Conservation (phyloP, 2,329 filamentous ascomycete species). For the Elsinoe batatas region DNA sequence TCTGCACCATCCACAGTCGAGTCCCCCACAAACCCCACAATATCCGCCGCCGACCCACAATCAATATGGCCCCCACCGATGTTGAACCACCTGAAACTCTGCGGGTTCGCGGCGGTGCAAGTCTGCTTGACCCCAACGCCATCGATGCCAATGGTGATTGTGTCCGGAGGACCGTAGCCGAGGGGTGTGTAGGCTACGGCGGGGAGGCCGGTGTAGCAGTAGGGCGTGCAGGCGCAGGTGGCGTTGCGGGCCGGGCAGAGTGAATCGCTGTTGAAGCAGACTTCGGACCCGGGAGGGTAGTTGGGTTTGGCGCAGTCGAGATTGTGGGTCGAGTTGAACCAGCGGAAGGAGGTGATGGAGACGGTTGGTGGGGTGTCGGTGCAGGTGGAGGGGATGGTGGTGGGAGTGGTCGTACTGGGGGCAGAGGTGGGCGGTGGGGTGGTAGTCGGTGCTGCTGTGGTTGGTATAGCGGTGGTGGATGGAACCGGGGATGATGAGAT, state of each 20-base stretch:
- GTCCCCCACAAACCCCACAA: slow-evolving; percentile 8
- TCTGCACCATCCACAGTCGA: not conserved
- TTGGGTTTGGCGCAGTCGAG: slow-evolving; percentile 11
- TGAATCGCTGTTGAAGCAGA: slow-evolving; percentile 6
- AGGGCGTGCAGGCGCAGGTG: slow-evolving; percentile 8
- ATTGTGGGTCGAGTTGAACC: slow-evolving; percentile 12
- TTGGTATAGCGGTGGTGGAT: not conserved
- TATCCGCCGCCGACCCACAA: slow-evolving; percentile 9
- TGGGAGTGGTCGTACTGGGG: not conserved
- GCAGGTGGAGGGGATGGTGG: not conserved
- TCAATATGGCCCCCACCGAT: slow-evolving; percentile 4
- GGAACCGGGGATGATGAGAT: not conserved
- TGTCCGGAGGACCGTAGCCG: slow-evolving; percentile 11
- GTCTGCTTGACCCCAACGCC: not conserved
- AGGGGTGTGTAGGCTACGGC: slow-evolving; percentile 6
- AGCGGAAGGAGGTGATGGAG: slow-evolving; percentile 10
- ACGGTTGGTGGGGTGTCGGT: not conserved
- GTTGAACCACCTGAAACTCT: not conserved
- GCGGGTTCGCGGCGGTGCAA: not conserved
- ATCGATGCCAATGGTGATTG: slow-evolving; percentile 3
- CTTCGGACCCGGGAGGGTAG: slow-evolving; percentile 2
- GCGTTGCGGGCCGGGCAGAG: not conserved
- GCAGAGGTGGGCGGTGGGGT: not conserved
- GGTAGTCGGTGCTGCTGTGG: not conserved
- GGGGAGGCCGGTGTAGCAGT: slow-evolving; percentile 10